phyloP scores from a whole-genome alignment of 352 stramenopile genomes.

The Phytophthora pseudosyringae region DNA sequence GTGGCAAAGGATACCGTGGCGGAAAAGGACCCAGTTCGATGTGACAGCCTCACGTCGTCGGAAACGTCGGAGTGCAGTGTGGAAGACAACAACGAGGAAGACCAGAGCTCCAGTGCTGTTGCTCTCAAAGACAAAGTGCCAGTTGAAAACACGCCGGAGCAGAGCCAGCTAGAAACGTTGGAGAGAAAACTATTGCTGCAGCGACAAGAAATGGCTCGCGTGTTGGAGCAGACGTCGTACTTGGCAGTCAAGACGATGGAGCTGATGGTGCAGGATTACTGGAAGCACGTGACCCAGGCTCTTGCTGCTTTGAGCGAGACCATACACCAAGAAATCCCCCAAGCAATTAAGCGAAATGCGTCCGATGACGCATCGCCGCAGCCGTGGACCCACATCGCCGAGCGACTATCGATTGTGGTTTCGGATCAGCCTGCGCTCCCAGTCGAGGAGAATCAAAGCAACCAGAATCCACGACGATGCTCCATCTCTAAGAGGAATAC shows the following conservation, averaged over 20 bases:
- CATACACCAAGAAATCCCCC: not conserved
- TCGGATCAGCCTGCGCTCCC: slow-evolving; percentile 12
- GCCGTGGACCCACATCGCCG: slow-evolving; percentile 22
- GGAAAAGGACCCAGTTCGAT: slow-evolving; percentile 11
- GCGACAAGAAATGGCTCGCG: slow-evolving; percentile 38
- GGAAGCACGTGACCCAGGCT: slow-evolving; percentile 46
- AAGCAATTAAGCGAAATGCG: not conserved
- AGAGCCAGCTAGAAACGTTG: slow-evolving; percentile 28
- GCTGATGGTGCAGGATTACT: slow-evolving; percentile 56
- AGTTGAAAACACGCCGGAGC: slow-evolving; percentile 19
- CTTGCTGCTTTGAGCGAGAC: slow-evolving; percentile 21
- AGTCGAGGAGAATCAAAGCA: not conserved
- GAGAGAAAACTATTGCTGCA: slow-evolving; percentile 43
- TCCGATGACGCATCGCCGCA: not conserved
- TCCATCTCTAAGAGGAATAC: not conserved
- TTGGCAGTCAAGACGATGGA: slow-evolving; percentile 66
- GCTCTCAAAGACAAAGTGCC: slow-evolving; percentile 21
- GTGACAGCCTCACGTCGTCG: slow-evolving; percentile 29
- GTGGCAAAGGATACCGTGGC: slow-evolving; percentile 1
- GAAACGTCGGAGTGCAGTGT: slow-evolving; percentile 21
- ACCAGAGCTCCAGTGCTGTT: not conserved
- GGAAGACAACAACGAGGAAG: slow-evolving; percentile 28
- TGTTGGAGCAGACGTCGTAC: slow-evolving; percentile 44
- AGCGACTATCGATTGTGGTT: slow-evolving; percentile 20
- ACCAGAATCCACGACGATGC: not conserved